Evolutionary conservation across 2,329 filamentous ascomycete genomes (phyloP), one percentile per base, ranked within the genome.

Genomic region (Pseudomassariella vexata): DNA sequence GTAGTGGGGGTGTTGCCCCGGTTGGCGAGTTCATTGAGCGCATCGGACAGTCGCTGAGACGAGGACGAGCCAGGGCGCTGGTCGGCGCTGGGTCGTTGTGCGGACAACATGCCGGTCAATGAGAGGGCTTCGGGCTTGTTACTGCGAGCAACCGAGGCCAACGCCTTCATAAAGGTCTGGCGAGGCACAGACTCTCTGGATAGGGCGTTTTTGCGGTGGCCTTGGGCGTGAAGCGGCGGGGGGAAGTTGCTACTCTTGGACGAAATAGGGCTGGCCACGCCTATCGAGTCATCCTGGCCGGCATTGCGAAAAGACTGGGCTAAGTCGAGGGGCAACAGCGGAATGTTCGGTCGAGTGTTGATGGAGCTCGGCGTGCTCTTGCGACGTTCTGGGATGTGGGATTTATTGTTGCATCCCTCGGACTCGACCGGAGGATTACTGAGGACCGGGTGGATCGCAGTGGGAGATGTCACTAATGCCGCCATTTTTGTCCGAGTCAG

Each of bases 81-180:
- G 39, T 48, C 49, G 42, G 48, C 48, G 40, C 49, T 43, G 42
- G 52, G 37, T n/a, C n/a, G n/a, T 26, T 66, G 64, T 34, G 62
- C 57, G 34, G 67, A 71, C 32, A 80, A 57, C 61, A 85, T 73
- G 37, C 69, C 66, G 57, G 70, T 63, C 40, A 85, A 60, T 18
- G 78, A 76, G 15, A 82, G 70, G 29, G 77, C 67, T 52, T 81
- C 71, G 32, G 79, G 73, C 50, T 76, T 75, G 46, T 72, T 70
- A 46, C 68, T 73, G 50, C 71, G 71, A 36, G 70, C 64, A 25
- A 75, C 68, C 10, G 84, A 88, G 35, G 82, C 82, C 44, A 90
- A 62, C 5, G 84, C 85, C 63, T 92, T 89, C 65, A 89, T 77
- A 50, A 88, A 79, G 35, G 85, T 90, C 60, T 90, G 85, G 41